Evolutionary conservation across 345 rosid genomes (phyloP).

Genomic region (Boechera retrofracta): DNA sequence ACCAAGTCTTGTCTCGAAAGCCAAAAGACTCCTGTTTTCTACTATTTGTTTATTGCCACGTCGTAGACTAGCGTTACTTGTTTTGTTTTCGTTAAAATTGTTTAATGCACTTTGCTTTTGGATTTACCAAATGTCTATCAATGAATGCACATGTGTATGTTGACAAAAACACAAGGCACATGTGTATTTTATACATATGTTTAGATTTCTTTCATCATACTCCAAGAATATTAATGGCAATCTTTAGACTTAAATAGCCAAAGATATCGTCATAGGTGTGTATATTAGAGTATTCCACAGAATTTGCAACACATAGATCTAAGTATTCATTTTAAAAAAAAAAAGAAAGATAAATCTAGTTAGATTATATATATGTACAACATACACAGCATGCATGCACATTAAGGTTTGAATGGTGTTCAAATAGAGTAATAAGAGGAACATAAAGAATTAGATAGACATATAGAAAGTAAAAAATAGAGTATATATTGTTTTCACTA

Average conservation of each 20-base stretch:
- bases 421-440: neutral
- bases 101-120: slow-evolving; percentile 5
- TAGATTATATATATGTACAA: neutral
- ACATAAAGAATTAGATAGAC: neutral
- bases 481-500: neutral
- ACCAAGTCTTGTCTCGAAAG: neutral
- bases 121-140: slow-evolving; percentile 3
- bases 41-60: neutral
- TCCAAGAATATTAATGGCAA: neutral
- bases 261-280: neutral
- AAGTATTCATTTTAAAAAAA: neutral
- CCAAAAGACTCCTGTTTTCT: neutral
- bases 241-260: neutral
- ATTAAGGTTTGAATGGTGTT: neutral
- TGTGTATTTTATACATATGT: neutral
- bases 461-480: too few species aligned
- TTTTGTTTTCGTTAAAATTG: neutral
- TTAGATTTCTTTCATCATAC: neutral
- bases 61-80: neutral
- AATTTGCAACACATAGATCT: neutral
- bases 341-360: neutral
- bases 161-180: neutral
- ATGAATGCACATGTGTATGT: slow-evolving; percentile 3
- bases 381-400: neutral
- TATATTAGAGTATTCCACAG: neutral